Evolutionary conservation across 345 rosid genomes (phyloP), one percentile per base, ranked within the genome.

Genomic region (Schrenkiella parvula): DNA sequence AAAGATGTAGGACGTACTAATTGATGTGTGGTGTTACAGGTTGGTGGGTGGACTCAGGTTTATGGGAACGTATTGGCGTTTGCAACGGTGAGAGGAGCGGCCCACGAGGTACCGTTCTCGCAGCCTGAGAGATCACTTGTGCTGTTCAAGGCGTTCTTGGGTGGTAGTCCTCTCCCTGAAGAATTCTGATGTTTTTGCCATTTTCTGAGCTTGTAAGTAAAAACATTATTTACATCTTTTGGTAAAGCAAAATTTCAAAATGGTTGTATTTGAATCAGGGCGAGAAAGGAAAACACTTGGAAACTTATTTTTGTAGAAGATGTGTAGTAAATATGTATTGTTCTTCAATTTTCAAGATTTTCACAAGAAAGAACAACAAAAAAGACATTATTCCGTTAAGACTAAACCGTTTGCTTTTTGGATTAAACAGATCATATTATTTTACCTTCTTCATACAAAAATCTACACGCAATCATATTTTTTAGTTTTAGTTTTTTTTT

Each of bases 31-130:
- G 66, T 37, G 64, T 23, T 46, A 56, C 32, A 92, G 98, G 98
- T 92, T 61, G 98, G 98, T 55, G 96, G 98, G 43, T 92, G 98
- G 98, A 92, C 96, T 71, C 96, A 90, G 71, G 96, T 87, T 65
- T 87, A 88, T 62, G 91, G 92, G 5, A 68, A 86, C 65, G 56
- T 83, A 51, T 81, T 92, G 66, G 80, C 95, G 4, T 89, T 88
- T 76, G 96, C 96, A 11, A 92, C 98, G 41, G 88, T 89, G 46
- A 84, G 98, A 85, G 96, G 95, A 66, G 96, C 96, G 8, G 86
- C 98, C 0, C 98, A 92, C 55, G 96, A 92, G 79, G 98, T 90
- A 35, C 98, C 98, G 8, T 89, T 88, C 70, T 89, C 95, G 12
- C 98, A 92, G 81, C 98, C 96, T 0, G 88, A 85, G 73, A 84